Percentiles rank a stretch among this genome's conserved stretches.
Conservation (phyloP, 1,284 basidiomycete genomes). For the Sanghuangporus weigelae region DNA sequence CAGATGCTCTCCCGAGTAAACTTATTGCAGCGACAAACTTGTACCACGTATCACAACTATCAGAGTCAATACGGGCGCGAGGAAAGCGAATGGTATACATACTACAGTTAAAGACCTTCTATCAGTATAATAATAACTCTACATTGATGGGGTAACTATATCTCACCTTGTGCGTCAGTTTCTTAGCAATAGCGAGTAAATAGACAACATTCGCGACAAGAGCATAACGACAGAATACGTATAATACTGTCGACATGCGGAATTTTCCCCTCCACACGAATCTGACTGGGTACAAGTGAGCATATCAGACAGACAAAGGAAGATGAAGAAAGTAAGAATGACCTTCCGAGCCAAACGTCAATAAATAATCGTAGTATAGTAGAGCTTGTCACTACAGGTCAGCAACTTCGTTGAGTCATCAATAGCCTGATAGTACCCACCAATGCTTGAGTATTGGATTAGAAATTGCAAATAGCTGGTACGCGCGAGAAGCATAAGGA, state of each 20-base stretch:
- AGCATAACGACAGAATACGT: constrained; percentile 33
- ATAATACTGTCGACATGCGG: constrained; percentile 29
- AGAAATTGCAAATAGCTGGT: neutral
- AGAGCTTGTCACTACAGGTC: constrained; percentile 14
- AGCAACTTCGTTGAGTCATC: neutral
- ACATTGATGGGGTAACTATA: neutral
- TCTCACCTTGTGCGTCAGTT: constrained; percentile 23
- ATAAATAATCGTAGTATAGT: constrained; percentile 31
- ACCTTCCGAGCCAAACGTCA: constrained; percentile 30
- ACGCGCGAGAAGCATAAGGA: too few relatives aligned
- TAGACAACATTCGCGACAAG: constrained; percentile 31
- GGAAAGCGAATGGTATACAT: neutral
- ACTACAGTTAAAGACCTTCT: too few relatives aligned
- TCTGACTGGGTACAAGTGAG: constrained; percentile 15
- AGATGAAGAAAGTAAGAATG: neutral
- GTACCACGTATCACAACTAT: neutral
- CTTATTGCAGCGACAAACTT: neutral
- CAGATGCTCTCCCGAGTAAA: neutral
- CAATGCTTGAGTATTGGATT: neutral
- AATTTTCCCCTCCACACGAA: constrained; percentile 30
- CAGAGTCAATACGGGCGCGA: neutral
- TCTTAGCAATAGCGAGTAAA: constrained; percentile 26
- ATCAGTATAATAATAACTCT: too few relatives aligned
- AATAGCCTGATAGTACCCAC: neutral
- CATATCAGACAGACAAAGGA: neutral